Percentiles rank a stretch among this genome's conserved stretches.
These are phyloP conservation scores for Orbilia quercus DNA, from an alignment of 2,329 filamentous ascomycete species.

Conservation along the genomic window DNA sequence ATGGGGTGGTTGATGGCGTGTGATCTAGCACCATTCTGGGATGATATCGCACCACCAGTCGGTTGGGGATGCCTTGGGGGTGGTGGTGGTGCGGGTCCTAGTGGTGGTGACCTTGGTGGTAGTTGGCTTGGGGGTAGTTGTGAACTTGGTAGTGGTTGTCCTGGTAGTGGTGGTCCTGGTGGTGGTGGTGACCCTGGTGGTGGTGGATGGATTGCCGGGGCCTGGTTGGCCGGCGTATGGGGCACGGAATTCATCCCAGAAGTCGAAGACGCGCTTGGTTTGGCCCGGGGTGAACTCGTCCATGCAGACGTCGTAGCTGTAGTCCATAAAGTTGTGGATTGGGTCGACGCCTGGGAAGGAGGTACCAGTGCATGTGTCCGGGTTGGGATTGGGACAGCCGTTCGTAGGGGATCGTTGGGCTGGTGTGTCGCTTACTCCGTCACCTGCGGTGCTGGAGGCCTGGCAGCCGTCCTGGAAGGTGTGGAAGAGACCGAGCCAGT, in stretches of 20 bases:
- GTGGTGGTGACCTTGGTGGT: slow-evolving; percentile 29
- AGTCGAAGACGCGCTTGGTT: slow-evolving; percentile 63
- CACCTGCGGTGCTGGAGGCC: slow-evolving; percentile 61
- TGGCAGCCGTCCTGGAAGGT: slow-evolving; percentile 66
- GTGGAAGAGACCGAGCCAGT: slow-evolving; percentile 67
- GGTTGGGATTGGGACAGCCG: slow-evolving; percentile 63
- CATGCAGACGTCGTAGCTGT: slow-evolving; percentile 65
- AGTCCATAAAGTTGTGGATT: slow-evolving; percentile 63
- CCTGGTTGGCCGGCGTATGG: slow-evolving; percentile 25
- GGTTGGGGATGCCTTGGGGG: slow-evolving; percentile 24
- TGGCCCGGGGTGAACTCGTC: slow-evolving; percentile 66
- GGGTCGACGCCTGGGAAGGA: slow-evolving; percentile 59
- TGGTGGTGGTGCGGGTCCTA: slow-evolving; percentile 24
- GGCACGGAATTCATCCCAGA: slow-evolving; percentile 63
- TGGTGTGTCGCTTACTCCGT: slow-evolving; percentile 64
- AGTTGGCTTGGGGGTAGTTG: slow-evolving; percentile 16
- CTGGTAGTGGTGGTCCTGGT: slow-evolving; percentile 12
- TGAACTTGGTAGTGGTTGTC: slow-evolving; percentile 5
- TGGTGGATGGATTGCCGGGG: slow-evolving; percentile 16
- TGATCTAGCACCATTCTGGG: slow-evolving; percentile 24
- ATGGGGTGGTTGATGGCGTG: too few species aligned
- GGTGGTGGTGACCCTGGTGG: slow-evolving; percentile 17
- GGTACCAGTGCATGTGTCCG: slow-evolving; percentile 61
- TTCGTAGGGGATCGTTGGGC: slow-evolving; percentile 61
- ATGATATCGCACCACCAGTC: slow-evolving; percentile 39